Conservation (phyloP, 73 alveolate species). For the Tetrahymena borealis region DNA sequence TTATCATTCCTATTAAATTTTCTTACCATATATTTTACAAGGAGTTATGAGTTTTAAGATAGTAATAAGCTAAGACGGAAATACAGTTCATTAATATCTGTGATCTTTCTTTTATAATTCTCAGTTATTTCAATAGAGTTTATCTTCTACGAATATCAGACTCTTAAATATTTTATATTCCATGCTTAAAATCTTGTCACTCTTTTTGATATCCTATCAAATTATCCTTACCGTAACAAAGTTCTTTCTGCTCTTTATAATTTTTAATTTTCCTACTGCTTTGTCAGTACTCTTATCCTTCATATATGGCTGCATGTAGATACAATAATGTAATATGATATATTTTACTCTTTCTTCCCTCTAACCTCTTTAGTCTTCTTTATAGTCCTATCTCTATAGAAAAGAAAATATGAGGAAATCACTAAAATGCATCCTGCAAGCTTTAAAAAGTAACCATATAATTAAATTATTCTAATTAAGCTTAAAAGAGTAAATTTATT, state of each 20-base stretch:
- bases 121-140: not conserved
- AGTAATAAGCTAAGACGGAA: not conserved
- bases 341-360: not conserved
- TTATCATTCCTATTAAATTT: not conserved
- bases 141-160: not conserved
- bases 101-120: not conserved
- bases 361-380: not conserved
- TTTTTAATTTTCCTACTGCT: not conserved
- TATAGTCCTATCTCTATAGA: not conserved
- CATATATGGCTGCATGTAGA: not conserved
- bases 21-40: not conserved
- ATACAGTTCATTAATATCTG: not conserved
- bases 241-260: not conserved
- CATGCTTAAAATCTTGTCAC: not conserved
- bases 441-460: not conserved
- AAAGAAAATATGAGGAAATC: not conserved
- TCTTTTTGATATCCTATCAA: not conserved
- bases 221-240: not conserved
- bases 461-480: not conserved
- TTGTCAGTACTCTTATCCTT: not conserved
- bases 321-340: not conserved
- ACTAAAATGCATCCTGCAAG: not conserved
- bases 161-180: not conserved
- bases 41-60: not conserved
- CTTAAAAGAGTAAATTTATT: too few relatives aligned